A percentile compares a stretch with the other conserved stretches of the same genome.
Evolutionary conservation across 2,329 filamentous ascomycete species (phyloP).

Genomic region (Diplodia scrobiculata): DNA sequence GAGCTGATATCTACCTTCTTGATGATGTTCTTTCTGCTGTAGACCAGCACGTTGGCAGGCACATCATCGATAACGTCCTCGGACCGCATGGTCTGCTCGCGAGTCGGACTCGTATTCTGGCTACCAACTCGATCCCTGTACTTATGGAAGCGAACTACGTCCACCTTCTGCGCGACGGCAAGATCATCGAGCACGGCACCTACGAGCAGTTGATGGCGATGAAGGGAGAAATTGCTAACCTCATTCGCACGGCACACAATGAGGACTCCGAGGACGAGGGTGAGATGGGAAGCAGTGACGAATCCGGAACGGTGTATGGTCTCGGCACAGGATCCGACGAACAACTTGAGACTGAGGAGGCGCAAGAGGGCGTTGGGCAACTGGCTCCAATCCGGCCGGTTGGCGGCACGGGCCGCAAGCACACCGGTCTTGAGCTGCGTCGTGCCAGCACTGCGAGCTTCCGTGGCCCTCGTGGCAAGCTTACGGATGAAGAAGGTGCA

Average conservation of each 20-base stretch:
- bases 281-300: slow-evolving; percentile 65
- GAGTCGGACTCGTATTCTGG: slow-evolving; percentile 86
- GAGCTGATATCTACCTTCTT: slow-evolving; percentile 92
- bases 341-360: slow-evolving; percentile 59
- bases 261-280: slow-evolving; percentile 50
- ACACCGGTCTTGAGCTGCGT: slow-evolving; percentile 70
- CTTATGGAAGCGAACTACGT: slow-evolving; percentile 88
- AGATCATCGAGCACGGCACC: slow-evolving; percentile 82
- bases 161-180: slow-evolving; percentile 77
- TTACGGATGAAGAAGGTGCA: slow-evolving; percentile 79
- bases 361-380: slow-evolving; percentile 72
- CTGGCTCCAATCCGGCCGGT: slow-evolving; percentile 71
- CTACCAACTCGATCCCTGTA: slow-evolving; percentile 93
- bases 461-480: slow-evolving; percentile 78
- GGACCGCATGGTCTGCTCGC: slow-evolving; percentile 79
- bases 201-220: slow-evolving; percentile 89
- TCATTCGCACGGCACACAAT: slow-evolving; percentile 74
- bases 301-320: slow-evolving; percentile 63
- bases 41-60: slow-evolving; percentile 94
- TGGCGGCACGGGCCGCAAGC: slow-evolving; percentile 60
- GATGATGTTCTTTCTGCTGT: slow-evolving; percentile 95
- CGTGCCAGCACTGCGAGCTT: slow-evolving; percentile 92
- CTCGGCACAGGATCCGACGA: slow-evolving; percentile 51
- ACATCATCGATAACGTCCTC: slow-evolving; percentile 92
- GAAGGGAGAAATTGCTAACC: slow-evolving; percentile 83